Evolutionary conservation across 352 stramenopile genomes (phyloP).

Genomic region (Globisporangium paddicum): DNA sequence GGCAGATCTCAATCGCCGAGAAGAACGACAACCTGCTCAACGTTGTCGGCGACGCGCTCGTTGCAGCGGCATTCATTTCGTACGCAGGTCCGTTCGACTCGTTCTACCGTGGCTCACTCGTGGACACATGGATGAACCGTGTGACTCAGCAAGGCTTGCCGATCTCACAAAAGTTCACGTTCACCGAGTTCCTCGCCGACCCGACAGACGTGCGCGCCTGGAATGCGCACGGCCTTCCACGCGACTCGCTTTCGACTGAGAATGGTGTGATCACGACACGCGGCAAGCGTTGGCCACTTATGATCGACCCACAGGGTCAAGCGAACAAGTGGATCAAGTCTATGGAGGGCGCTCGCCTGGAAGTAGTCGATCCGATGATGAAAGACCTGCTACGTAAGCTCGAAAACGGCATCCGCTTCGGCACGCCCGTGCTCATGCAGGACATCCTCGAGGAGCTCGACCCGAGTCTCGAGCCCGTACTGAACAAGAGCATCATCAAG

Average conservation of each 20-base stretch:
- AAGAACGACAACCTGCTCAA: conserved; percentile 88
- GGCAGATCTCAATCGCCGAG: conserved; percentile 88
- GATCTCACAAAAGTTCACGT: conserved; percentile 86
- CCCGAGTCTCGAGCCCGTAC: conserved; percentile 90
- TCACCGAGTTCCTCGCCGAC: conserved; percentile 91
- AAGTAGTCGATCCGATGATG: conserved; percentile 94
- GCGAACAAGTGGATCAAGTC: conserved; percentile 97
- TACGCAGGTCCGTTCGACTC: conserved; percentile 95
- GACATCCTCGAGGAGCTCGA: conserved; percentile 96
- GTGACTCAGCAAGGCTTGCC: conserved; percentile 84
- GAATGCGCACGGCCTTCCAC: conserved; percentile 93
- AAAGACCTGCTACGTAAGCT: conserved; percentile 93
- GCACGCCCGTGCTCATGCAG: conserved; percentile 91
- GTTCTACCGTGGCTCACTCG: conserved; percentile 79
- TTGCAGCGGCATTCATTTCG: conserved; percentile 93
- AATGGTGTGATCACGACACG: conserved; percentile 96
- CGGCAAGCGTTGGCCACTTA: conserved; percentile 94
- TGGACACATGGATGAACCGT: conserved; percentile 88
- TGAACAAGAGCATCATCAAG: conserved; percentile 95
- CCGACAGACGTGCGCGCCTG: conserved; percentile 92
- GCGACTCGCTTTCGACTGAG: conserved; percentile 92
- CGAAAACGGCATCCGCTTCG: conserved; percentile 93
- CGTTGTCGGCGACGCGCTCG: conserved; percentile 90
- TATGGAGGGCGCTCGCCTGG: conserved; percentile 85
- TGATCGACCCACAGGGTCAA: conserved; percentile 96